A percentile compares a stretch with the other conserved stretches of the same genome.
phyloP scores from a whole-genome alignment of 2,329 filamentous ascomycete genomes.

The Penicillium sclerotigenum region DNA sequence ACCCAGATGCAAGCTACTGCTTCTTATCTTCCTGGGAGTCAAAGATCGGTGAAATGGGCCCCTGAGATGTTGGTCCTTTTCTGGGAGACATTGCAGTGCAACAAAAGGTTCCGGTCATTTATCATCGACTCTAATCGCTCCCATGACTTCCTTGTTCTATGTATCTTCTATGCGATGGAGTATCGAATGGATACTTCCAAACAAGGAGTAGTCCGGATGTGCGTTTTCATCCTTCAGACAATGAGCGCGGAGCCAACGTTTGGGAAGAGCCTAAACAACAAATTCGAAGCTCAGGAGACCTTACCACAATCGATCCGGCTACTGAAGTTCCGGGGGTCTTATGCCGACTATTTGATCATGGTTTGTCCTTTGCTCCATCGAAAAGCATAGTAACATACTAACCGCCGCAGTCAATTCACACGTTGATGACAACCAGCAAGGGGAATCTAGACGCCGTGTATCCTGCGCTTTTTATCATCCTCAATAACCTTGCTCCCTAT shows the following conservation, averaged over 20 bases:
- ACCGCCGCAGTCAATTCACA: slow-evolving; percentile 72
- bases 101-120: slow-evolving; percentile 93
- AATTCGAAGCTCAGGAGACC: slow-evolving; percentile 83
- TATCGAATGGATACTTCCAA: slow-evolving; percentile 81
- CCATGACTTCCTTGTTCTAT: slow-evolving; percentile 86
- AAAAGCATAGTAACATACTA: slow-evolving; percentile 18
- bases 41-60: slow-evolving; percentile 77
- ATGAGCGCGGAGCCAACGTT: slow-evolving; percentile 91
- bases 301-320: slow-evolving; percentile 79
- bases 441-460: slow-evolving; percentile 88
- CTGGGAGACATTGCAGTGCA: slow-evolving; percentile 96
- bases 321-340: slow-evolving; percentile 79
- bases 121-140: slow-evolving; percentile 93
- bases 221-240: slow-evolving; percentile 93
- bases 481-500: slow-evolving; percentile 89
- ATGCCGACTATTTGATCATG: slow-evolving; percentile 90
- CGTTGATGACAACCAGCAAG: slow-evolving; percentile 84
- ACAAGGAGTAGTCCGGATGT: slow-evolving; percentile 93
- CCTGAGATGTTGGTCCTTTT: slow-evolving; percentile 96
- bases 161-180: slow-evolving; percentile 89
- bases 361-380: slow-evolving; percentile 41
- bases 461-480: slow-evolving; percentile 82
- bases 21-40: slow-evolving; percentile 82
- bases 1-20: slow-evolving; percentile 72
- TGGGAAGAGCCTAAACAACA: slow-evolving; percentile 82